These are phyloP conservation scores for Coniochaeta hoffmannii DNA, from an alignment of 2,329 filamentous ascomycete species.

Conservation along the genomic window DNA sequence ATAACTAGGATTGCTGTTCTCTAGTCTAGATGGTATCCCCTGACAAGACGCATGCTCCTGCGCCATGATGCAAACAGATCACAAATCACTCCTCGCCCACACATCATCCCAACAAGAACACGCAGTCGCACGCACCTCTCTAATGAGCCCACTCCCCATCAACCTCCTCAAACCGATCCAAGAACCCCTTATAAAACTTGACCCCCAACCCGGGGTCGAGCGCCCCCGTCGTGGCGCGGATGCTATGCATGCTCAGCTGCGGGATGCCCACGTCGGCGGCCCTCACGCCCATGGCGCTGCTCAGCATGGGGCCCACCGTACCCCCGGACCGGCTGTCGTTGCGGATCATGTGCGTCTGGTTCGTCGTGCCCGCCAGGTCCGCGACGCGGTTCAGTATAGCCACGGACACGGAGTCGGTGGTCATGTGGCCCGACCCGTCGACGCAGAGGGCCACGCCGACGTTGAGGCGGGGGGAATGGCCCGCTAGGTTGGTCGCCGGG, in stretches of 20 bases:
- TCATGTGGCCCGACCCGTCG: slow-evolving; percentile 93
- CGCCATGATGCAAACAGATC: no score
- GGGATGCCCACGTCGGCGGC: slow-evolving; percentile 84
- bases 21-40: no score
- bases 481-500: slow-evolving; percentile 69
- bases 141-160: slow-evolving; percentile 62
- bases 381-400: slow-evolving; percentile 74
- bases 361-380: slow-evolving; percentile 59
- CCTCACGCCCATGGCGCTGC: slow-evolving; percentile 69
- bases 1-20: no score
- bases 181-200: slow-evolving; percentile 81
- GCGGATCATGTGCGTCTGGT: slow-evolving; percentile 90
- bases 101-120: no score
- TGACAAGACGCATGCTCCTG: no score
- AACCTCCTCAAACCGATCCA: slow-evolving; percentile 78
- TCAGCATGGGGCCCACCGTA: slow-evolving; percentile 90
- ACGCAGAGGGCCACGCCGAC: slow-evolving; percentile 73
- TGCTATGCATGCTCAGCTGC: slow-evolving; percentile 90
- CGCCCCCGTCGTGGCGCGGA: slow-evolving; percentile 79
- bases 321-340: slow-evolving; percentile 87
- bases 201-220: slow-evolving; percentile 84
- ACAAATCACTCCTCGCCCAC: no score
- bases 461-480: slow-evolving; percentile 83
- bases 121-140: no score
- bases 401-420: slow-evolving; percentile 80